phyloP scores from a whole-genome alignment of 2,329 filamentous ascomycete species.

The Amylocarpus encephaloides region DNA sequence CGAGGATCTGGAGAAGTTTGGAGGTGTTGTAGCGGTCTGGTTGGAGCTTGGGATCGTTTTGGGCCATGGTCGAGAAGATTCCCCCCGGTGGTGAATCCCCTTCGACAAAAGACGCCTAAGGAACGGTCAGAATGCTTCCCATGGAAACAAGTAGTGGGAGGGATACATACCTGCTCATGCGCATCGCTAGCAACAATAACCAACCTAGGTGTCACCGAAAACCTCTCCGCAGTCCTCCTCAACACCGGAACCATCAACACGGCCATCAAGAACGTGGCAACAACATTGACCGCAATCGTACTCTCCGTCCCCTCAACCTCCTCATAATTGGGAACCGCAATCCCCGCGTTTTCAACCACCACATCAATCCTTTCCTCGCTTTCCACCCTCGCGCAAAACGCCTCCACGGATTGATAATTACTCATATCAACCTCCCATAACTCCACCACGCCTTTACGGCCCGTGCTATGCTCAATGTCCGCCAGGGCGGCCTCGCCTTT shows the following conservation, averaged over 20 bases:
- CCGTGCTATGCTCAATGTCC: conserved; percentile 22
- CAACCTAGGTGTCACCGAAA: not conserved
- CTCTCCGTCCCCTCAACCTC: conserved; percentile 17
- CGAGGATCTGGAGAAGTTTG: conserved; percentile 32
- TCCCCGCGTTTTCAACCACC: conserved; percentile 34
- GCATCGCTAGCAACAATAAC: conserved; percentile 12
- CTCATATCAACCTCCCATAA: conserved; percentile 11
- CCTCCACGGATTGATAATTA: conserved; percentile 8
- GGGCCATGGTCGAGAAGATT: conserved; percentile 22
- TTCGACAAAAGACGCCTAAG: conserved; percentile 26
- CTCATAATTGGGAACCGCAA: conserved; percentile 10
- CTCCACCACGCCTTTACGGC: not conserved
- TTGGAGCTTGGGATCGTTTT: conserved; percentile 15
- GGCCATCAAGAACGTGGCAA: conserved; percentile 18
- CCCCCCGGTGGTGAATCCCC: conserved; percentile 5
- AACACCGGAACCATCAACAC: conserved; percentile 16
- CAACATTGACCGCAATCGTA: conserved; percentile 20
- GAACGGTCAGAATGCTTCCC: conserved; percentile 11
- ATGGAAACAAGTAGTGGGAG: conserved; percentile 16
- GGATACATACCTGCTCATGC: conserved; percentile 10
- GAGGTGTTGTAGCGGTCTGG: conserved; percentile 30
- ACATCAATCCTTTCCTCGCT: conserved; percentile 36
- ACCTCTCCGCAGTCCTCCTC: not conserved
- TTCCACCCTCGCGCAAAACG: conserved; percentile 1
- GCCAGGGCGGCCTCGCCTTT: conserved; percentile 38